These are phyloP conservation scores for Wickerhamiella occidentalis DNA, from an alignment of 805 yeast genomes.

Conservation along the genomic window DNA sequence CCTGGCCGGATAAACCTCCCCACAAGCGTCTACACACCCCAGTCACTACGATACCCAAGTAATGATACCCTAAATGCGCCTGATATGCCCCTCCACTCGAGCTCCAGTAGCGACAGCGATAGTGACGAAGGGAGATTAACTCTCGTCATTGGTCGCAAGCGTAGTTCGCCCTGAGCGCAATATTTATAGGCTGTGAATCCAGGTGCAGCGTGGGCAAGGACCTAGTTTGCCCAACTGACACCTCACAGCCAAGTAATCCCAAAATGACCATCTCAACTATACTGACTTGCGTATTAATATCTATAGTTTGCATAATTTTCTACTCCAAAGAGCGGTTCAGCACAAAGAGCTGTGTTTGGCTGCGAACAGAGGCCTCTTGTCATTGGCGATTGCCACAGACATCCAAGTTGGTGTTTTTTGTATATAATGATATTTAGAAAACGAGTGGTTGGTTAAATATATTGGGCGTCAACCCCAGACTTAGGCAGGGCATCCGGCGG, in stretches of 20 bases:
- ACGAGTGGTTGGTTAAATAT: no score
- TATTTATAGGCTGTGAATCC: neutral
- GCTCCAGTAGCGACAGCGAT: conserved; percentile 16
- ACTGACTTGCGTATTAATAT: neutral
- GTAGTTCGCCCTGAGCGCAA: neutral
- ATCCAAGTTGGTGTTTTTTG: no score
- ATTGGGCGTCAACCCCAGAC: no score
- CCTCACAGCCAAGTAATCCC: no score
- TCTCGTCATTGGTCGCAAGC: conserved; percentile 19
- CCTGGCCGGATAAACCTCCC: conserved; percentile 3
- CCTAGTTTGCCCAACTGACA: no score
- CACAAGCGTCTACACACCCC: neutral
- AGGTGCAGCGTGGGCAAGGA: no score
- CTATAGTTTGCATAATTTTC: neutral
- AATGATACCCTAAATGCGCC: conserved; percentile 11
- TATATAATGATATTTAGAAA: no score
- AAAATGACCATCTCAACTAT: no score
- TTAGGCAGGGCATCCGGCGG: neutral
- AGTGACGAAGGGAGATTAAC: conserved; percentile 22
- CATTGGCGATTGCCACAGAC: no score
- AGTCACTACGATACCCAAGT: conserved; percentile 4
- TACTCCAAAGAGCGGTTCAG: no score
- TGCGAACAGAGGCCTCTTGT: no score
- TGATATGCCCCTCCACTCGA: neutral
- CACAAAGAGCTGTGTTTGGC: no score